Percentiles rank a stretch among this genome's conserved stretches.
Conservation (phyloP, 345 rosid genomes). For the Linum usitatissimum region DNA sequence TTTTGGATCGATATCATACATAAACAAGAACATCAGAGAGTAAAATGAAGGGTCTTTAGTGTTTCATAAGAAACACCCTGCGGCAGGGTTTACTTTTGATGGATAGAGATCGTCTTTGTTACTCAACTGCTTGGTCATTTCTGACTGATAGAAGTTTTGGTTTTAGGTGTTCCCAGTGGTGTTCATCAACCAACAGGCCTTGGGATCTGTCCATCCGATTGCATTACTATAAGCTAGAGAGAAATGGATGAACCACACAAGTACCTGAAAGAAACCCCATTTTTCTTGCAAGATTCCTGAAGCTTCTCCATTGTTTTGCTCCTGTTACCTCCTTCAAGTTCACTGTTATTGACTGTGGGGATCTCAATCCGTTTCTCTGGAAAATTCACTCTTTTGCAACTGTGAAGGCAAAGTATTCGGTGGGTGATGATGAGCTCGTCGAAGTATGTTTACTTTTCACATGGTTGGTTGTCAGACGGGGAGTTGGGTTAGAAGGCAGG, state of each 20-base stretch:
- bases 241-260: not conserved
- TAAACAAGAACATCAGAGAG: not conserved
- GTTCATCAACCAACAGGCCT: constrained; percentile 38
- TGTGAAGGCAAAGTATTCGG: not conserved
- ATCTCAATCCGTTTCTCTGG: constrained; percentile 37
- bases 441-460: not conserved
- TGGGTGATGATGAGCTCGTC: not conserved
- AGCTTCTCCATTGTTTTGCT: constrained; percentile 44
- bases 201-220: not conserved
- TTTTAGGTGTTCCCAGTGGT: constrained; percentile 55
- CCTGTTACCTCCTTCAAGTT: constrained; percentile 53
- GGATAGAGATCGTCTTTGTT: constrained; percentile 31
- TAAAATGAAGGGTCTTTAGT: not conserved
- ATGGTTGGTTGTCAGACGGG: too few species aligned
- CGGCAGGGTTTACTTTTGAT: constrained; percentile 41
- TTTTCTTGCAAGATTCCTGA: constrained; percentile 62
- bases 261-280: constrained; percentile 87
- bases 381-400: not conserved
- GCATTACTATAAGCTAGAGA: not conserved
- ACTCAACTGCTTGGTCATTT: constrained; percentile 41
- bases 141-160: constrained; percentile 58
- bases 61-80: constrained; percentile 25
- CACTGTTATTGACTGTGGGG: constrained; percentile 55
- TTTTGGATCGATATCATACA: not conserved
- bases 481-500: too few species aligned